These are phyloP conservation scores for Triangularia setosa DNA, from an alignment of 2,329 filamentous ascomycete genomes.

Conservation along the genomic window DNA sequence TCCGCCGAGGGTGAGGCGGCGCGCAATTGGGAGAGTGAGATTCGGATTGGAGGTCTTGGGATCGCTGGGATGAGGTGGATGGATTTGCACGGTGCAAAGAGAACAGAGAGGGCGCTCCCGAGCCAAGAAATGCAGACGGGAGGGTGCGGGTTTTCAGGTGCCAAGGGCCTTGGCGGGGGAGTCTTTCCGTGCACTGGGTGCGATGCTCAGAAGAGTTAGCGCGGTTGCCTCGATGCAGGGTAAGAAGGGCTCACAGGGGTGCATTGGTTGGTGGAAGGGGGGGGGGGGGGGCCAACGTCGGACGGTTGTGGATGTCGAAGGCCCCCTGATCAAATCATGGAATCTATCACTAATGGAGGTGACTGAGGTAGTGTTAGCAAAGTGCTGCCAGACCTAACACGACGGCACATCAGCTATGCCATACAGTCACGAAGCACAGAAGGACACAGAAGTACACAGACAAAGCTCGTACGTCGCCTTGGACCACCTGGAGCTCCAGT, in stretches of 20 bases:
- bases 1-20: conserved; percentile 5
- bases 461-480: not conserved
- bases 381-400: not conserved
- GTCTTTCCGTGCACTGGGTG: conserved; percentile 5
- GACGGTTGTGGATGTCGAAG: not conserved
- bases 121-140: conserved; percentile 13
- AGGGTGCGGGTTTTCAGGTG: conserved; percentile 22
- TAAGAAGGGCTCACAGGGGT: not conserved
- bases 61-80: not conserved
- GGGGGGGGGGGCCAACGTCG: not conserved
- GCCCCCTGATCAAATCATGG: not conserved
- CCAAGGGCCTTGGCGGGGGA: conserved; percentile 22
- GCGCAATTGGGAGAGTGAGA: not conserved
- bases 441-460: not conserved
- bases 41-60: conserved; percentile 9
- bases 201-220: not conserved
- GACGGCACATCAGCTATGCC: not conserved
- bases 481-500: not conserved
- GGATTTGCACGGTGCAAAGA: conserved; percentile 7
- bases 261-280: not conserved
- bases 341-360: not conserved
- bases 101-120: conserved; percentile 2
- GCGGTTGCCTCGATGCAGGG: not conserved
- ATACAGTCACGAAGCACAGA: not conserved
- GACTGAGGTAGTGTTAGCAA: not conserved